Conservation (phyloP, 306 rosid genomes). For the Lathyrus oleraceus region DNA sequence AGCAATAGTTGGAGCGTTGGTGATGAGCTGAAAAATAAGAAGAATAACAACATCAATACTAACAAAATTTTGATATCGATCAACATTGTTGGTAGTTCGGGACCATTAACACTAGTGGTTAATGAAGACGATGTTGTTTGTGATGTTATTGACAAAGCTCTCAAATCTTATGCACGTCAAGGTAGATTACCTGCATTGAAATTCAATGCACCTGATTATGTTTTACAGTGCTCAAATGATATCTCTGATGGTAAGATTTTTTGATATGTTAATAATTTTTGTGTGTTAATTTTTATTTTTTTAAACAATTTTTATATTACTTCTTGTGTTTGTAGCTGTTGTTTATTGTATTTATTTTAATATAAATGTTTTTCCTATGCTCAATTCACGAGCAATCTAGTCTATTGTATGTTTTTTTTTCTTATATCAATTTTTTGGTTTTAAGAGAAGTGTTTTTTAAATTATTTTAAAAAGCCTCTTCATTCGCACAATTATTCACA, state of each 20-base stretch:
- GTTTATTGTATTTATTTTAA: too few species aligned
- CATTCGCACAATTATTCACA: too few species aligned
- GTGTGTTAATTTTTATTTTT: neutral
- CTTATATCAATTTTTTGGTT: too few species aligned
- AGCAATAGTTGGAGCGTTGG: constrained; percentile 11
- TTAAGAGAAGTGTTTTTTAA: too few species aligned
- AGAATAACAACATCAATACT: constrained; percentile 1
- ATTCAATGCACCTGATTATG: constrained; percentile 43
- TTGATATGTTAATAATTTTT: neutral
- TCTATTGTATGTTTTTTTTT: too few species aligned
- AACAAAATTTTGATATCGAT: constrained; percentile 60
- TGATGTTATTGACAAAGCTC: constrained; percentile 54
- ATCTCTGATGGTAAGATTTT: constrained; percentile 50
- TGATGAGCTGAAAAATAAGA: neutral
- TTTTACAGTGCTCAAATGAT: constrained; percentile 50
- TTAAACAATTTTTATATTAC: too few species aligned
- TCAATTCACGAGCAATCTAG: too few species aligned
- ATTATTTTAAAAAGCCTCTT: too few species aligned
- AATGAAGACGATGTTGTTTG: constrained; percentile 51
- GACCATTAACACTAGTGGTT: constrained; percentile 68
- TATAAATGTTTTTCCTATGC: too few species aligned
- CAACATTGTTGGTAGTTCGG: constrained; percentile 64
- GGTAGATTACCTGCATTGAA: constrained; percentile 66
- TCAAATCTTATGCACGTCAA: constrained; percentile 64
- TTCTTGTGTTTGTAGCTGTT: too few species aligned